phyloP scores from a whole-genome alignment of 2,329 filamentous ascomycete genomes.

The Byssoonygena ceratinophila region DNA sequence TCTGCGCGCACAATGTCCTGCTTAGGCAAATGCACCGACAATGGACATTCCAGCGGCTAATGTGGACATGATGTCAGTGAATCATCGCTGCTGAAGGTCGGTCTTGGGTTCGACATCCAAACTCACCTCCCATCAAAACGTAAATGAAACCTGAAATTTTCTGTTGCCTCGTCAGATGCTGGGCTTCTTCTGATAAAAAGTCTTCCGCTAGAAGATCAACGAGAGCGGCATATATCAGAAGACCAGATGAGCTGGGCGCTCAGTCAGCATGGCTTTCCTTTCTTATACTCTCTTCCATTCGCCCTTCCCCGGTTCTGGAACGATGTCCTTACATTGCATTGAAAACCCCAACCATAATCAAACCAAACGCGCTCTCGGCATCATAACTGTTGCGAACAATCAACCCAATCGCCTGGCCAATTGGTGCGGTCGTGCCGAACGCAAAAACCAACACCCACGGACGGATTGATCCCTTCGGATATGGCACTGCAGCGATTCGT shows the following conservation, averaged over 20 bases:
- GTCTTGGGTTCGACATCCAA: neutral
- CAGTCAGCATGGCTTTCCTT: neutral
- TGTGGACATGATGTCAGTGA: neutral
- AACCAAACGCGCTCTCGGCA: slow-evolving; percentile 51
- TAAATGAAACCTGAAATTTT: slow-evolving; percentile 46
- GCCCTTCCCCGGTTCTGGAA: neutral
- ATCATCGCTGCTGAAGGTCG: neutral
- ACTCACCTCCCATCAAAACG: slow-evolving; percentile 44
- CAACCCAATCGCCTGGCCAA: slow-evolving; percentile 55
- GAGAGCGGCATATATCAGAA: slow-evolving; percentile 52
- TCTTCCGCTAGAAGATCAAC: slow-evolving; percentile 56
- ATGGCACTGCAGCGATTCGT: slow-evolving; percentile 57
- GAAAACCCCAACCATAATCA: slow-evolving; percentile 55
- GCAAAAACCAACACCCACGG: slow-evolving; percentile 54
- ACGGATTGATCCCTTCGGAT: slow-evolving; percentile 45
- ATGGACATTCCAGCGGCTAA: slow-evolving; percentile 38
- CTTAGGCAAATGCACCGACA: slow-evolving; percentile 40
- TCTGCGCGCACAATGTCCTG: neutral
- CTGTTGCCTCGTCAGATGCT: slow-evolving; percentile 42
- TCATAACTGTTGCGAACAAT: slow-evolving; percentile 49
- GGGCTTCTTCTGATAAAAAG: slow-evolving; percentile 51
- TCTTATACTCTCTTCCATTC: neutral
- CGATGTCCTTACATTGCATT: slow-evolving; percentile 49
- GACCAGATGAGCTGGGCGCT: slow-evolving; percentile 43
- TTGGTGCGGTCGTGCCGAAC: slow-evolving; percentile 54